Base-by-base conservation (phyloP, 805 yeast species). In the Wickerhamomyces rabaulensis region DNA sequence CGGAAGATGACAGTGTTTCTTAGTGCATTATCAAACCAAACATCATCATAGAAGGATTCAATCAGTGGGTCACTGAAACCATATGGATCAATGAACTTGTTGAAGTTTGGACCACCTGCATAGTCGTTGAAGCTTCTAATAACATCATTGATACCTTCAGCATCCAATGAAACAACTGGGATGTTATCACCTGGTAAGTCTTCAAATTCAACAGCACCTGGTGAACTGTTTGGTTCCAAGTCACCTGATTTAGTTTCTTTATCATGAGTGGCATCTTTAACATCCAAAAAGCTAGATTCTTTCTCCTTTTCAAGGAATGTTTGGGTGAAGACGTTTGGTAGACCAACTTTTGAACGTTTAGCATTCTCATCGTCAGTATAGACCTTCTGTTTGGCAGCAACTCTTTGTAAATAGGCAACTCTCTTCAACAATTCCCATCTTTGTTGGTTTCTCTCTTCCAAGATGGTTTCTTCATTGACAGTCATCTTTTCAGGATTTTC, bases 51-150 rank as follows among this genome's bases (percentile, higher is more conserved):
- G 62, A 94, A 94, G 2, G 78, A 78, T n/a, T 78, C 84, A 49
- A 76, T 79, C 41, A 94, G 62, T 0, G 99, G 99, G 66, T 94
- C 99, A 47, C 78, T 83, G 62, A 94, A 90, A 2, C 79, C 71
- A 64, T 87, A 91, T 1, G 99, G 99, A 62, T 90, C 97, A 50
- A 94, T 75, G 47, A 81, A 83, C 51, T 71, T 62, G 67, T 51
- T 48, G 39, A 46, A 46, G 16, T 51, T 66, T 10, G 39, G 23
- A 16, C 39, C 39, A 36, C 39, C n/a, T 58, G 53, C 52, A 42
- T 70, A 56, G 57, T 82, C 69, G 55, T 49, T 68, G 60, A 76
- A 48, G 4, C 64, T 50, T 13, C 64, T 58, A 33, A 81, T 57
- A 0, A 74, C 49, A 13, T 71, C 73, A 23, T 66, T 61, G 22